Evolutionary conservation across 2,329 filamentous ascomycete species (phyloP), one percentile per base, ranked within the genome.

Genomic region (Tolypocladium capitatum): DNA sequence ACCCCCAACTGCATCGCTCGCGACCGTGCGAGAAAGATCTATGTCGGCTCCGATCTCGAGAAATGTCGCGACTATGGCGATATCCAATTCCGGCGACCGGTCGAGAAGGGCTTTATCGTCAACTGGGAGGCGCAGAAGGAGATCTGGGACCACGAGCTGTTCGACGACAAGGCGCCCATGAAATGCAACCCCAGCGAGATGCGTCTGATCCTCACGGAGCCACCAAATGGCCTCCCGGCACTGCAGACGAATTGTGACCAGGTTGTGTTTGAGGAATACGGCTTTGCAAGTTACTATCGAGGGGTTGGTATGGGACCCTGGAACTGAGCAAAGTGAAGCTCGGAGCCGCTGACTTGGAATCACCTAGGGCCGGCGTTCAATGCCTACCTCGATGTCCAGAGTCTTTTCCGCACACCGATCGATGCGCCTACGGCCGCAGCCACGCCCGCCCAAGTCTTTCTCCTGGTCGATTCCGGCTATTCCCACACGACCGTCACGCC

Each of bases 101-200:
- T 97, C 1, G 92, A 98, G 65, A 94, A 90, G 65, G 92, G 92
- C 8, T 97, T 86, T 60, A 74, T 97, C 45, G 90, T 97, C 51
- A 96, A 91, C 61, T 98, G 92, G 92, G 92, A 98, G 65, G 83
- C 85, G 0, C 80, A 98, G 69, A 91, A 87, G 66, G 90, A 92
- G 60, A 87, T 98, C 46, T 98, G 92, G 92, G 89, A 96, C 59
- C 80, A 83, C 56, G 83, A 90, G 51, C 86, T 97, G 59, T 83
- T 94, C 56, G 81, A 84, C 55, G 70, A 76, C 49, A 78, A 78
- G 54, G 80, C 80, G n/a, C 72, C 74, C 28, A 68, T 81, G 55
- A 76, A 72, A 57, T 88, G 84, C 63, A 83, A 94, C 55, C 86
- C 91, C 0, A 71, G 75, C 46, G 83, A 91, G 48, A 92, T 88